Base-by-base conservation (phyloP, 2,329 filamentous ascomycete species). In the Geoglossum cookeanum region DNA sequence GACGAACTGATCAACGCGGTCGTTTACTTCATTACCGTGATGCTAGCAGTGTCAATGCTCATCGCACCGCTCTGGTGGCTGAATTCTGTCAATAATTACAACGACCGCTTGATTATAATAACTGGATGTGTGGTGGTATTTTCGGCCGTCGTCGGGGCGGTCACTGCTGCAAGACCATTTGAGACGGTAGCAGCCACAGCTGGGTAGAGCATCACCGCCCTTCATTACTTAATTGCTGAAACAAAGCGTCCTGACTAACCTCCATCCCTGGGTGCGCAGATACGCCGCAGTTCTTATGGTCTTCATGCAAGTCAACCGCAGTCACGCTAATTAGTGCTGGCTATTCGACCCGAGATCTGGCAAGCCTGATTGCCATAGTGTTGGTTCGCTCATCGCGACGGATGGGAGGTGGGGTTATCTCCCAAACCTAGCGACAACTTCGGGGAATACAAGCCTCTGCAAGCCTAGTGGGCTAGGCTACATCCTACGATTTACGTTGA, bases 51-150 rank as follows among this genome's bases (percentile, higher is more conserved):
- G 13, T 47, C 9, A 6, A 59, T 61, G 57, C 48, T 61, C 5
- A 59, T 61, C n/a, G 57, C 33, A 4, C 60, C 60, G 7, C 39
- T 61, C 4, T 61, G 60, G 60, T 29, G 52, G 17, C 27, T 61
- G 17, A 54, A 59, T 15, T 51, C 44, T 30, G 29, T 61, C 13
- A 45, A 13, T 29, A 1, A 45, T 33, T 7, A 44, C 4, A 55
- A 55, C 27, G 17, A 32, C 17, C 32, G 57, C 17, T 27, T 59
- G 11, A 48, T 39, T 22, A 55, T 59, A 22, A 45, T 59, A 11
- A 57, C 60, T 5, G 5, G 5, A 13, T 42, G 11, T 15, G 37
- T 42, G 37, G 4, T 6, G 11, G 37, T 42, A 7, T 42, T 42
- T 13, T 5, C 37, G 11, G 13, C 13, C 37, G n/a, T 15, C 11